Base-by-base conservation (phyloP, 2,329 filamentous ascomycete species). In the Thyridium curvatum region DNA sequence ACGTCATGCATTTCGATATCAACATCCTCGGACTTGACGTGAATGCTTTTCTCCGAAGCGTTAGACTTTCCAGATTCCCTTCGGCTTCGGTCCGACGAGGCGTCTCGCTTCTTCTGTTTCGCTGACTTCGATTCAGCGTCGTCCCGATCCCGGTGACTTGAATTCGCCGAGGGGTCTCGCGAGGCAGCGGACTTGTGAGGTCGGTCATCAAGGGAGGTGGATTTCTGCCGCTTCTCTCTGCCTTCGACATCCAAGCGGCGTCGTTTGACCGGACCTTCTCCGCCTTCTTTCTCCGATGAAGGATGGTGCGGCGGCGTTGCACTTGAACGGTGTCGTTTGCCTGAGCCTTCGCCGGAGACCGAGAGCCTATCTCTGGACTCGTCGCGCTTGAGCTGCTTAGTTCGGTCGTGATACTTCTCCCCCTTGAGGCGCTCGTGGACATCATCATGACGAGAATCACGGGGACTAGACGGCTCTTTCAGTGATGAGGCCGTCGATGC, bases 371-470 rank as follows among this genome's bases (percentile, higher is more conserved):
- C 78, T 38, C 69, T 70, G 4, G 76, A 77, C 45, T 79, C 75
- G 44, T 82, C 77, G 41, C 76, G 66, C 52, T 78, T 82, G 12
- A 81, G 55, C 14, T 75, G 72, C 49, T 80, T 78, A 16, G 77
- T 73, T 38, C 75, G 67, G 45, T 80, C 76, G 40, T 77, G 72
- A 40, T 77, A 72, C 42, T 72, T 78, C 44, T 80, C 75, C 2
- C 67, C 65, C 40, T 68, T 67, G 15, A 62, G 47, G 51, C 72
- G 75, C 14, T 79, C 74, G 8, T 54, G 37, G 6, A 52, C 39
- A 7, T 78, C 74, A 6, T 79, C 74, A 21, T 60, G 58, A 38
- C 62, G 67, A 3, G 59, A 42, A 18, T 77, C 74, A n/a, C 62
- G 62, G 2, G 68, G 74, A 38, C 76, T 78, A 4, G 69, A 61